Evolutionary conservation across 73 alveolate species (phyloP).

Genomic region (Uronychia setigera): DNA sequence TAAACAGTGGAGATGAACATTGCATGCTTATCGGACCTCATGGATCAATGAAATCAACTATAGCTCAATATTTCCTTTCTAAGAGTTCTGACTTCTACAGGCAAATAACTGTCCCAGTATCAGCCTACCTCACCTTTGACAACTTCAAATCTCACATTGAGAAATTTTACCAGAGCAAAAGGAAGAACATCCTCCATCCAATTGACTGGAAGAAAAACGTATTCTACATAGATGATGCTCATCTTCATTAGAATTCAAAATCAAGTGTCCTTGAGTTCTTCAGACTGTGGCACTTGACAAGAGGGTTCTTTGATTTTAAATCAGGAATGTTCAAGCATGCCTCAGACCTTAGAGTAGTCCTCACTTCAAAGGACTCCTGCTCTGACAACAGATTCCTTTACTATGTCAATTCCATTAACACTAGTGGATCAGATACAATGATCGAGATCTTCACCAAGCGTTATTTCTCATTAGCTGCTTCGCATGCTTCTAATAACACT

Average conservation of each 20-base stretch:
- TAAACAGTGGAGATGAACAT: background rate
- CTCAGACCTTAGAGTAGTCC: constrained; percentile 27
- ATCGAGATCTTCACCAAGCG: background rate
- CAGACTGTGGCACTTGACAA: constrained; percentile 54
- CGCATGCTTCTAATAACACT: background rate
- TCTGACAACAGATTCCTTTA: background rate
- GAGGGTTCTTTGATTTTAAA: constrained; percentile 47
- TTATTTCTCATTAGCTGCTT: background rate
- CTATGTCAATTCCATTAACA: background rate
- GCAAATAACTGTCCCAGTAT: constrained; percentile 24
- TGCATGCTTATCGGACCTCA: constrained; percentile 15
- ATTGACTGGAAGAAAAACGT: constrained; percentile 13
- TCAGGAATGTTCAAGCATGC: constrained; percentile 31
- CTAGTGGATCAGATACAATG: background rate
- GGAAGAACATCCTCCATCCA: constrained; percentile 39
- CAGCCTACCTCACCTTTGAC: constrained; percentile 33
- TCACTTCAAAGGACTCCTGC: constrained; percentile 18
- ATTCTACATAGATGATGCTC: constrained; percentile 58
- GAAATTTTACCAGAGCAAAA: constrained; percentile 13
- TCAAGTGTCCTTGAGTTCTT: constrained; percentile 49
- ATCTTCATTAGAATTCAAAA: constrained; percentile 41
- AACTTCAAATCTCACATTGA: constrained; percentile 17
- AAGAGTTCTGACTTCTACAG: background rate
- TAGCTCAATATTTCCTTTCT: background rate
- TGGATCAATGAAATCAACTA: constrained; percentile 5